phyloP scores from a whole-genome alignment of 2,329 filamentous ascomycete genomes.

The Balansia obtecta region DNA sequence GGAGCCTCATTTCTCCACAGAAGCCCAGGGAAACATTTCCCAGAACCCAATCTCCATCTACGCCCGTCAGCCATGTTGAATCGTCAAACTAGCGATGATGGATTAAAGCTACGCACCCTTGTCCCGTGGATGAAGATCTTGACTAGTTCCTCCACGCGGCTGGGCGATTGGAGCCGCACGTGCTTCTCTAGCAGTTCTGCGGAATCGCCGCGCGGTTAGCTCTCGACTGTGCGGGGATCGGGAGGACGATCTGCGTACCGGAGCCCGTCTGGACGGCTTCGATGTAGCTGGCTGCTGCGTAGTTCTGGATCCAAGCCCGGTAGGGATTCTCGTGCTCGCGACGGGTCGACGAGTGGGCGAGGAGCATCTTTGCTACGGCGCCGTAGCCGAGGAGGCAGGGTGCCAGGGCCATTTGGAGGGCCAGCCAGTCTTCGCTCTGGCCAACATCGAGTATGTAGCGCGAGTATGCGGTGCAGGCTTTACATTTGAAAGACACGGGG shows the following conservation, averaged over 20 bases:
- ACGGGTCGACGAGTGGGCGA: conserved; percentile 46
- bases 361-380: conserved; percentile 60
- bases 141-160: conserved; percentile 68
- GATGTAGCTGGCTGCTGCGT: conserved; percentile 67
- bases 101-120: conserved; percentile 39
- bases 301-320: conserved; percentile 87
- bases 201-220: not conserved
- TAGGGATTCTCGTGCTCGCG: conserved; percentile 55
- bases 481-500: not conserved
- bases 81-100: not conserved
- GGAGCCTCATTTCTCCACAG: not conserved
- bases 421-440: conserved; percentile 77
- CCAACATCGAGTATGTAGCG: conserved; percentile 82
- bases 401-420: conserved; percentile 70
- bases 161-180: conserved; percentile 58
- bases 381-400: conserved; percentile 88
- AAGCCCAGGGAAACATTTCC: conserved; percentile 35
- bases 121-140: conserved; percentile 81
- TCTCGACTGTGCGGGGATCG: not conserved
- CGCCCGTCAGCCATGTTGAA: not conserved
- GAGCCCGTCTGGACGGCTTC: conserved; percentile 58
- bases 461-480: conserved; percentile 71
- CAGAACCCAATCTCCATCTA: conserved; percentile 44
- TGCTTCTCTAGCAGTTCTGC: conserved; percentile 64
- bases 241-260: conserved; percentile 34